These are phyloP conservation scores for Wallacemonas sp. DNA, from an alignment of 208 protist genomes.

Conservation along the genomic window DNA sequence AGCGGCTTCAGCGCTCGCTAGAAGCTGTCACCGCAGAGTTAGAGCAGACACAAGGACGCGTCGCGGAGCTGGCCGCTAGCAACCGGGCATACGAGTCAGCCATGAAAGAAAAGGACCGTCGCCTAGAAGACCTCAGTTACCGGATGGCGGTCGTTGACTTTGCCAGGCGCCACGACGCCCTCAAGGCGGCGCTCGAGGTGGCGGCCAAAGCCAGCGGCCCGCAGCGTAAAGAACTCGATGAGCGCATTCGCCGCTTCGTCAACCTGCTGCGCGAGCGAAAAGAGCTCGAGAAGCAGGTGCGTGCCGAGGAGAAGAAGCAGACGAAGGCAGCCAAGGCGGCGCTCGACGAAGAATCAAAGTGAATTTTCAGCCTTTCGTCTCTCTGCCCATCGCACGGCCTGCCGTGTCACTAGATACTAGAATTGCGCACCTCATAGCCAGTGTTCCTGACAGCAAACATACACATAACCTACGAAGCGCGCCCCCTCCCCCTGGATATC, in stretches of 20 bases:
- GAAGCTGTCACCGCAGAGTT: slow-evolving; percentile 16
- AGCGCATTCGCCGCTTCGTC: slow-evolving; percentile 44
- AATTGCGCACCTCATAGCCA: no score
- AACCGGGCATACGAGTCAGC: slow-evolving; percentile 25
- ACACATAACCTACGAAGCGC: no score
- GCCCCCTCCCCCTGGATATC: no score
- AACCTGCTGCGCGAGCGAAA: slow-evolving; percentile 54
- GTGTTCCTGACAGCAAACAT: no score
- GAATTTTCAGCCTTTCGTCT: not conserved
- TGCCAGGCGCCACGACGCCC: slow-evolving; percentile 43
- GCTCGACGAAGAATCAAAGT: not conserved
- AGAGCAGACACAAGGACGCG: slow-evolving; percentile 6
- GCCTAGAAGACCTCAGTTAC: slow-evolving; percentile 71
- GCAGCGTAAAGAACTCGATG: slow-evolving; percentile 55
- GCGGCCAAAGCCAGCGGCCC: slow-evolving; percentile 41
- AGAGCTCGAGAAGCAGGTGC: slow-evolving; percentile 57
- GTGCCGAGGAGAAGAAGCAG: slow-evolving; percentile 27
- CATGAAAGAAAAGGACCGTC: slow-evolving; percentile 28
- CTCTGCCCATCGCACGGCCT: not conserved
- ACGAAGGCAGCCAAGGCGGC: slow-evolving; percentile 3
- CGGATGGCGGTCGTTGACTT: slow-evolving; percentile 64
- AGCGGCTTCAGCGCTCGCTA: slow-evolving; percentile 29
- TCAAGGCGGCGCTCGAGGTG: slow-evolving; percentile 47
- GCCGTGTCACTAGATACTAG: no score
- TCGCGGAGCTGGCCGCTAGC: slow-evolving; percentile 13